Base-by-base conservation (phyloP, 2,329 filamentous ascomycete genomes). In the Aspergillus viridinutans region DNA sequence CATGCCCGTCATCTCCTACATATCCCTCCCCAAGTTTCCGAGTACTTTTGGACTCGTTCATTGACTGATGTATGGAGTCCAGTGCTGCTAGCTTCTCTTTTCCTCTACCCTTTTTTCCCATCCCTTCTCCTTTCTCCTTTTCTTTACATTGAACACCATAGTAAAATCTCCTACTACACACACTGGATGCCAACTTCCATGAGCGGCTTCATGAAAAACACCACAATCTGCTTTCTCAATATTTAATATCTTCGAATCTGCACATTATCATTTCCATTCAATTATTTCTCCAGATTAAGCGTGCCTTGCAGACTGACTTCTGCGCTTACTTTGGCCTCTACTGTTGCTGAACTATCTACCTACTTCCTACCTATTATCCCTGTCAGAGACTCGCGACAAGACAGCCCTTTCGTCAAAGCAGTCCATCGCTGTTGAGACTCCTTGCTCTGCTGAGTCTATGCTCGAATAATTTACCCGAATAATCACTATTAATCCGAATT, bases 301-400 rank as follows among this genome's bases (percentile, higher is more conserved):
- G 25, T 55, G 53, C 54, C 53, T 54, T 17, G 52, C 57, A 58
- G 58, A 59, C 35, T 23, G 21, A 21, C 51, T 59, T 59, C 56
- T 53, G 55, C 57, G 58, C 62, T 61, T 60, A 64, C 62, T 61
- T 58, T 61, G 52, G 63, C 58, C 58, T 59, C 60, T 29, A 58
- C 58, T 54, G 14, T 38, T 38, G 32, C 32, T 38, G 32, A 26
- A 51, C 55, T 57, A 50, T 47, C 43, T 47, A 47, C 43, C 14
- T 47, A 21, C 43, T 25, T 47, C 43, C 43, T 47, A 14, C 43
- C 52, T 59, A 64, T 61, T 61, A 70, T 71, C 69, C 69, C 69
- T 71, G 68, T 63, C 67, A 67, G 64, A 66, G 61, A 51, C 59
- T 63, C 62, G 60, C 61, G 61, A 61, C 60, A 59, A 62, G 52